phyloP scores from a whole-genome alignment of 306 rosid species.

The Pueraria montana region DNA sequence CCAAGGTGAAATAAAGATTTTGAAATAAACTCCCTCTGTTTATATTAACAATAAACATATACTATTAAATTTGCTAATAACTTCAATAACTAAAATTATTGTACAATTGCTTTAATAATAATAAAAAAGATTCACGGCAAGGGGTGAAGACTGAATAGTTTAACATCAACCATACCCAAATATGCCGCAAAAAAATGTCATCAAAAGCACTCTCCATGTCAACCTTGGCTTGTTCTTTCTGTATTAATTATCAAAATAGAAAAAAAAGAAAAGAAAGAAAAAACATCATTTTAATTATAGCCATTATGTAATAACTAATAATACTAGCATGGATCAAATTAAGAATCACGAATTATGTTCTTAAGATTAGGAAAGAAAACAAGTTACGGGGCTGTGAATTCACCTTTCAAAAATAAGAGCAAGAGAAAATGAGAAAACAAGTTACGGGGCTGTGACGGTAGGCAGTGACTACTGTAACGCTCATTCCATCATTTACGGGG shows the following conservation, averaged over 20 bases:
- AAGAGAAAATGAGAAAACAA: background rate
- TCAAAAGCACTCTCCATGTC: background rate
- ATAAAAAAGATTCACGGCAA: too few relatives aligned
- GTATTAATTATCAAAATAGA: background rate
- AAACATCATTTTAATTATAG: background rate
- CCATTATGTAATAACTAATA: background rate
- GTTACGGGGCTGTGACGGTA: background rate
- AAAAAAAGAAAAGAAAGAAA: too few relatives aligned
- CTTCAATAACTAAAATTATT: background rate
- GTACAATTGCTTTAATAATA: background rate
- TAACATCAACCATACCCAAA: background rate
- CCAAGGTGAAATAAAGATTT: background rate
- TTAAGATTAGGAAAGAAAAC: background rate
- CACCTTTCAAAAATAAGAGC: too few relatives aligned
- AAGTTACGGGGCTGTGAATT: background rate
- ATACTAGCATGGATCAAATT: background rate
- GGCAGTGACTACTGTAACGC: background rate
- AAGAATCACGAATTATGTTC: background rate
- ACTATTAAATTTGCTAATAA: background rate
- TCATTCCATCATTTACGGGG: slow-evolving; percentile 1
- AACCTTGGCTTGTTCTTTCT: background rate
- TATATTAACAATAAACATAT: background rate
- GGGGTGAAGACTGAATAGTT: too few relatives aligned
- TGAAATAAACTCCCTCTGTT: background rate
- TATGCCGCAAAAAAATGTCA: background rate